Percentiles rank a stretch among this genome's conserved stretches.
phyloP scores from a whole-genome alignment of 371 early-diverging fungal species.

The Mortierella sp. region DNA sequence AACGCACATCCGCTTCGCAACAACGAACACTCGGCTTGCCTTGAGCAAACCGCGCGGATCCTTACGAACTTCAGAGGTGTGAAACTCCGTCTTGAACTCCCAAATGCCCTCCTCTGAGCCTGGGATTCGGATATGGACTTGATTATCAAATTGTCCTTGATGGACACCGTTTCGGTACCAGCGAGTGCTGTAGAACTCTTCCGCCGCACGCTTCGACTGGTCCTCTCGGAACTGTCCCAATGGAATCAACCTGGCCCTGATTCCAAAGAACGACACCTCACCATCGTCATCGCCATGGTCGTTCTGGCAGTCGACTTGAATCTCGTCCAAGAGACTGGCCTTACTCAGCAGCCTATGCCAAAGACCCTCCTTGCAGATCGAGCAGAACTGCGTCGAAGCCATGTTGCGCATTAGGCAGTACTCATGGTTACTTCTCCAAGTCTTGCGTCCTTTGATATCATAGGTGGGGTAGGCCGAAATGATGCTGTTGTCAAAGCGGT shows the following conservation, averaged over 20 bases:
- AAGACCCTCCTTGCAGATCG: slow-evolving; percentile 70
- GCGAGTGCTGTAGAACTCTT: slow-evolving; percentile 31
- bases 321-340: slow-evolving; percentile 61
- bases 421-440: slow-evolving; percentile 66
- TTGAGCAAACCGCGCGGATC: slow-evolving; percentile 56
- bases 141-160: slow-evolving; percentile 27
- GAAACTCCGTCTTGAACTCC: slow-evolving; percentile 52
- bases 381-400: slow-evolving; percentile 59
- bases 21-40: slow-evolving; percentile 43
- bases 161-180: slow-evolving; percentile 55
- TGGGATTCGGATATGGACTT: slow-evolving; percentile 23
- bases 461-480: slow-evolving; percentile 65
- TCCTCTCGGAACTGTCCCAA: slow-evolving; percentile 60
- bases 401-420: slow-evolving; percentile 74
- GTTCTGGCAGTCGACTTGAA: slow-evolving; percentile 46
- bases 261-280: slow-evolving; percentile 14
- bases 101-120: slow-evolving; percentile 38
- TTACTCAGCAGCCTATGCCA: slow-evolving; percentile 62
- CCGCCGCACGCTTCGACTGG: slow-evolving; percentile 35
- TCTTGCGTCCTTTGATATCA: slow-evolving; percentile 47
- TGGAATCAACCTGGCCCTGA: slow-evolving; percentile 51
- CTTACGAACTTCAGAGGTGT: slow-evolving; percentile 55
- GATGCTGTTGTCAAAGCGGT: slow-evolving; percentile 53
- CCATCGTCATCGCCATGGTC: neutral
- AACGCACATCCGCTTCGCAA: slow-evolving; percentile 25